Conservation (phyloP, 768 basidiomycete species). For the Strobilomyces confusus region DNA sequence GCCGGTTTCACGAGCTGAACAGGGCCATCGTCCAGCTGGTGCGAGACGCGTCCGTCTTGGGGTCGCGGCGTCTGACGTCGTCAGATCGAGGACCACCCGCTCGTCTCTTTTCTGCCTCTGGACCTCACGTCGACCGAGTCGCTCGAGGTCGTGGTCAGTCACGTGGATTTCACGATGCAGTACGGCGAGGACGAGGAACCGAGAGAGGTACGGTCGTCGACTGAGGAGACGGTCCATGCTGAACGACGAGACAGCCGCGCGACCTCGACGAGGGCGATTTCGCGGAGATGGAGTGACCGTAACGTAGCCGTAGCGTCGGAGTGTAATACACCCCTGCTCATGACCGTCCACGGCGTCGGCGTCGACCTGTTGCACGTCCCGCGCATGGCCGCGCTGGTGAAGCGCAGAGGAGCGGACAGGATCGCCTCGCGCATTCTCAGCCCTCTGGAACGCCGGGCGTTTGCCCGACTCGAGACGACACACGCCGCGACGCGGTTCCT, state of each 20-base stretch:
- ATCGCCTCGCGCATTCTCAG: conserved; percentile 67
- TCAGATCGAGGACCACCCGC: conserved; percentile 97
- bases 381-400: conserved; percentile 54
- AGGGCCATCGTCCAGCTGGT: conserved; percentile 94
- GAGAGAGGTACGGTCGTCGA: conserved; percentile 60
- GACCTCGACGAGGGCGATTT: conserved; percentile 95
- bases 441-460: conserved; percentile 36
- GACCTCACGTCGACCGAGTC: conserved; percentile 90
- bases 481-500: conserved; percentile 44
- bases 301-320: not conserved
- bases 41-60: conserved; percentile 24
- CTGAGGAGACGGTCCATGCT: conserved; percentile 1
- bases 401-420: conserved; percentile 41
- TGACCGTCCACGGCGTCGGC: conserved; percentile 71
- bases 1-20: conserved; percentile 90
- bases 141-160: conserved; percentile 84
- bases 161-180: conserved; percentile 98
- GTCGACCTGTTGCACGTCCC: conserved; percentile 70
- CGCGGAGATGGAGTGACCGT: conserved; percentile 56
- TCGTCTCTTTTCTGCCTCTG: conserved; percentile 94
- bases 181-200: conserved; percentile 99
- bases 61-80: not conserved
- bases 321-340: conserved; percentile 19
- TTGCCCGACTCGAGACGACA: conserved; percentile 15
- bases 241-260: conserved; percentile 55